Conservation (phyloP, 2,329 filamentous ascomycete genomes). For the Onygena corvina region DNA sequence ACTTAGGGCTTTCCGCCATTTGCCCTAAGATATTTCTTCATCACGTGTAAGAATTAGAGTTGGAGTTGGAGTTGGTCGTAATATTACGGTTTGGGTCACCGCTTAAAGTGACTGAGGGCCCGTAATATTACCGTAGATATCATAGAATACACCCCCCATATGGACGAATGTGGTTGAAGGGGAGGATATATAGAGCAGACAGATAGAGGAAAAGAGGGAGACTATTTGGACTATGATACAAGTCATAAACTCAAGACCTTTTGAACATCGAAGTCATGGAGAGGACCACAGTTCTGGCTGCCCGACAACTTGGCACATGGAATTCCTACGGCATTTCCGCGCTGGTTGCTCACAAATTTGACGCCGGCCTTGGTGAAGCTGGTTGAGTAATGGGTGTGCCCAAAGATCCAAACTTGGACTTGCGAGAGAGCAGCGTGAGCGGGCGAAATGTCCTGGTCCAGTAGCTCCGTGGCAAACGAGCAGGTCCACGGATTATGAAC, state of each 20-base stretch:
- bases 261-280: neutral
- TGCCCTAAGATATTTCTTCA: conserved; percentile 8
- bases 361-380: conserved; percentile 26
- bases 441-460: conserved; percentile 31
- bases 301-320: neutral
- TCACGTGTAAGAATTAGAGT: conserved; percentile 7
- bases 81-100: too few species aligned
- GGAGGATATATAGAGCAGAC: neutral
- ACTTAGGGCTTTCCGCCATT: conserved; percentile 19
- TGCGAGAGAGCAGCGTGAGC: conserved; percentile 37
- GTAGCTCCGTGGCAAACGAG: conserved; percentile 30
- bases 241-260: neutral
- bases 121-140: too few species aligned
- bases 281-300: too few species aligned
- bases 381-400: conserved; percentile 32
- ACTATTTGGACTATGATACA: neutral
- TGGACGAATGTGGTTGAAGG: too few species aligned
- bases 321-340: conserved; percentile 22
- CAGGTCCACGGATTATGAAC: conserved; percentile 35
- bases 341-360: conserved; percentile 31
- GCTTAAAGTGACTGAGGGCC: too few species aligned
- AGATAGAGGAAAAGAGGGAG: neutral
- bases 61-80: too few species aligned
- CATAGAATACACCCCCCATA: neutral
- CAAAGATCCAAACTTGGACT: conserved; percentile 32